Base-by-base conservation (phyloP, 1,139 yeast genomes). In the Pichia sp. region DNA sequence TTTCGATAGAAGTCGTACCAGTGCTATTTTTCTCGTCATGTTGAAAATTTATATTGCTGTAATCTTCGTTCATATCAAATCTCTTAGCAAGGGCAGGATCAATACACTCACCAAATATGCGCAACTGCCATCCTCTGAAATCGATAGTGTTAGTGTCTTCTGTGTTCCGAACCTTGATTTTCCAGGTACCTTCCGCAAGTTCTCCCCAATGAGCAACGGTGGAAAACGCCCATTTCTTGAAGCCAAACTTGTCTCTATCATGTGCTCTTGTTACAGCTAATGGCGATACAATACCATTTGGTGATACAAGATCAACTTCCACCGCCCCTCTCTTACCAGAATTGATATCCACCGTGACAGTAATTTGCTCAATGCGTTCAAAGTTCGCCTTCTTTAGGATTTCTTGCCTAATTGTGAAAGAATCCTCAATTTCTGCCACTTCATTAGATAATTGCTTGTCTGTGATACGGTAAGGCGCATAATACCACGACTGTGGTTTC, bases 121-220 rank as follows among this genome's bases (percentile, higher is more conserved):
- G 79, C 63, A 93, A 68, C 65, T 84, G 85, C 95, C 96, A 93
- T 60, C 79, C 75, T 42, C 75, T 69, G 46, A 93, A 76, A 4
- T 63, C 66, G 5, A 91, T 55, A 7, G 67, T 66, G 57, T 73
- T 71, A 1, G 60, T 67, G 8, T 68, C 70, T 23, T 68, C 70
- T 9, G 65, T 66, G 51, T 81, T 80, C 54, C 71, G 70, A 1
- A 91, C 91, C 59, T 77, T 80, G 25, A 93, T 64, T 36, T 71
- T 80, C 99, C 99, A 95, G 16, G 80, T 82, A 10, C 99, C 99
- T 31, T 70, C 69, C 2, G 95, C 95, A 1, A 68, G 57, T 66
- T 90, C 97, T 36, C 96, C 97, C 98, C 99, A 93, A 67, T 93
- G 98, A 2, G 96, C 98, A 22, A 95, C 98, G n/a, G 95, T 80